A percentile compares a stretch with the other conserved stretches of the same genome.
phyloP scores from a whole-genome alignment of 768 basidiomycete species.

The Collybia sordida region DNA sequence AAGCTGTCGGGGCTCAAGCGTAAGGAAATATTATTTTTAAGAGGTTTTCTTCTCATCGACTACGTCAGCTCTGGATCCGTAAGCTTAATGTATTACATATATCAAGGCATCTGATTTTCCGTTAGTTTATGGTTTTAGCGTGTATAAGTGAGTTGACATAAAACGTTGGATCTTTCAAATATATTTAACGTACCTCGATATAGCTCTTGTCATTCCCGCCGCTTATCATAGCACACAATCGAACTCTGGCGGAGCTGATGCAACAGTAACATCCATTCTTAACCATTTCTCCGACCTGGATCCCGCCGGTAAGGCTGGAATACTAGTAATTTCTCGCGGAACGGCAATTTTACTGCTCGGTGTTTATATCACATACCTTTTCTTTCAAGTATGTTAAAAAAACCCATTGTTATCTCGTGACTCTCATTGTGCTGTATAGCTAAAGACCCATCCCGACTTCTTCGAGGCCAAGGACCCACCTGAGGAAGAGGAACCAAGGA shows the following conservation, averaged over 20 bases:
- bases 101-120: slow-evolving; percentile 7
- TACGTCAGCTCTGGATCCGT: slow-evolving; percentile 46
- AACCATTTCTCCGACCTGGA: slow-evolving; percentile 16
- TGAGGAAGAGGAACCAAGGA: slow-evolving; percentile 47
- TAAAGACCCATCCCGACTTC: slow-evolving; percentile 68
- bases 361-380: slow-evolving; percentile 74
- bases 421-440: slow-evolving; percentile 34
- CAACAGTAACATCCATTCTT: background rate
- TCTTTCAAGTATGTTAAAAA: slow-evolving; percentile 60
- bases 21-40: slow-evolving; percentile 33
- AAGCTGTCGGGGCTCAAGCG: slow-evolving; percentile 86
- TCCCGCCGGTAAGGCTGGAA: slow-evolving; percentile 38
- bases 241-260: slow-evolving; percentile 10
- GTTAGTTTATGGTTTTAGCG: slow-evolving; percentile 78
- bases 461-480: slow-evolving; percentile 37
- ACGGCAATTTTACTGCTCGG: slow-evolving; percentile 73
- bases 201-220: slow-evolving; percentile 86
- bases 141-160: slow-evolving; percentile 65
- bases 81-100: slow-evolving; percentile 11
- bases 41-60: slow-evolving; percentile 5
- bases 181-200: slow-evolving; percentile 4
- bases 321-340: slow-evolving; percentile 77
- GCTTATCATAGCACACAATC: slow-evolving; percentile 63
- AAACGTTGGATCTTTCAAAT: background rate
- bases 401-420: background rate